Evolutionary conservation across 305 asterid genomes (phyloP), one percentile per base, ranked within the genome.

Genomic region (Salvia sclarea): DNA sequence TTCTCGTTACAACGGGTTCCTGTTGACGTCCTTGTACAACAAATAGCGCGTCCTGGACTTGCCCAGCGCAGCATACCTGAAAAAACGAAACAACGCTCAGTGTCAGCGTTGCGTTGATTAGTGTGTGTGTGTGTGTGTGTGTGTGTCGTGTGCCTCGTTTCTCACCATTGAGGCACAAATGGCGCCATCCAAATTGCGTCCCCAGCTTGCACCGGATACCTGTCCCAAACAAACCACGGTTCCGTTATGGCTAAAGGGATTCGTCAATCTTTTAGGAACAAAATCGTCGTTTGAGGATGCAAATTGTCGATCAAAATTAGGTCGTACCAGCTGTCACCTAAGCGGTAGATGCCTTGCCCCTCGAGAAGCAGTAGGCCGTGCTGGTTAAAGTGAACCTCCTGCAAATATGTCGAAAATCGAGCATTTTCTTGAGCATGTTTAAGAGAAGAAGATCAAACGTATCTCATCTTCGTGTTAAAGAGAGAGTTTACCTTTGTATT

Each of bases 181-280:
- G 99, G 98, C 0, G 99, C 96, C 99, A 91, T 91, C 99, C 97
- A 94, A 73, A 94, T 94, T 21, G 85, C 74, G 79, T 94, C 99
- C 12, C 97, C 98, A 3, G 98, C 84, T 83, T 91, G 82, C 73
- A 94, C 91, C 13, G 98, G 99, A 68, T 91, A 91, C 98, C 97
- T 93, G 77, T 76, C 38, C 48, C 28, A 31, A 17, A 50, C 45
- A 62, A 70, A 41, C 45, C 33, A 28, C 5, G 33, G 33, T 28
- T 28, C 33, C 5, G 4, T 28, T 28, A 28, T 28, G 33, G 33
- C 33, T 28, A 28, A 28, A 28, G 33, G 30, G 1, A 8, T 21
- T 21, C 13, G 5, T 38, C 0, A 21, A 1, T 35, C 12, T 2
- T 9, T 6, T 61, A 17, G 18, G 17, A 21, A 14, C 14, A 44